phyloP scores from a whole-genome alignment of 352 stramenopile genomes.

The Phytophthora megakarya region DNA sequence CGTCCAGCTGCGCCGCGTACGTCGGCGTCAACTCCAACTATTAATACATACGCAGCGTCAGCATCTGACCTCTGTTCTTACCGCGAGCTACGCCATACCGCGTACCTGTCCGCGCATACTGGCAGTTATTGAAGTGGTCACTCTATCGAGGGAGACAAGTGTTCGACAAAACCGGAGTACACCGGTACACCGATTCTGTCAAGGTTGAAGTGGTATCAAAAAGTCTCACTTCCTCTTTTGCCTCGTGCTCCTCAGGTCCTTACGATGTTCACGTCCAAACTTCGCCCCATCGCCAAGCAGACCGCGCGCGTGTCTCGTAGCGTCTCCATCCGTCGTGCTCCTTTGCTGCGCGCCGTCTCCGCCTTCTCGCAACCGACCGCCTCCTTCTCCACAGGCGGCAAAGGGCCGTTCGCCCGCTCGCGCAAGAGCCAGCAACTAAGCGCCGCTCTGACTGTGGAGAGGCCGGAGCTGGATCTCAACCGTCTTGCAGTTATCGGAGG shows the following conservation, averaged over 20 bases:
- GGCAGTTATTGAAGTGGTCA: conserved; percentile 6
- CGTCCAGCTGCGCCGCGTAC: conserved; percentile 62
- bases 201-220: conserved; percentile 10
- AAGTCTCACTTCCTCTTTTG: conserved; percentile 26
- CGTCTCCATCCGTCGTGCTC: conserved; percentile 3
- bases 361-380: background rate
- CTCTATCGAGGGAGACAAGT: conserved; percentile 1
- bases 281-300: conserved; percentile 7
- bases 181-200: background rate
- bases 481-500: conserved; percentile 84
- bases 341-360: conserved; percentile 9
- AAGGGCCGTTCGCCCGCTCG: conserved; percentile 31
- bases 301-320: conserved; percentile 3
- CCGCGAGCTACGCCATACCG: background rate
- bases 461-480: conserved; percentile 43
- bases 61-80: background rate
- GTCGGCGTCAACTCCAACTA: conserved; percentile 75
- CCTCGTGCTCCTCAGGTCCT: background rate
- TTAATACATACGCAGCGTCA: conserved; percentile 5
- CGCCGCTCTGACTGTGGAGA: background rate
- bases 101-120: conserved; percentile 37
- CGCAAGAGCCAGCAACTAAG: conserved; percentile 22
- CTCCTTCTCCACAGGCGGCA: conserved; percentile 20
- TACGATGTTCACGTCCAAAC: conserved; percentile 27
- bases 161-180: conserved; percentile 4